phyloP scores from a whole-genome alignment of 306 rosid species.

The Geum urbanum region DNA sequence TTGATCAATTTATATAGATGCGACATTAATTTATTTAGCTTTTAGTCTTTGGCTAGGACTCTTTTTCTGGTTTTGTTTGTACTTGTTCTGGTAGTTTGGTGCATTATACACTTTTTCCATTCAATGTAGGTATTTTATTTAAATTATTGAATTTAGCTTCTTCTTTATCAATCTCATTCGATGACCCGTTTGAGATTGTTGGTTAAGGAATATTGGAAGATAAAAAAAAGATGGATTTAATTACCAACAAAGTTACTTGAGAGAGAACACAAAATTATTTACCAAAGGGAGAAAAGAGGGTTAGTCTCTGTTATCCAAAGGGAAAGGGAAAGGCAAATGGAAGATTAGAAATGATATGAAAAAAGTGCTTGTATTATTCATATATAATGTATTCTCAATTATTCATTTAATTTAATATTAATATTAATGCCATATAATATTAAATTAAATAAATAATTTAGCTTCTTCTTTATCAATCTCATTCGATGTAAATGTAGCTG shows the following conservation, averaged over 20 bases:
- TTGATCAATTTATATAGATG: slow-evolving; percentile 2
- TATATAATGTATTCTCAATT: too few relatives aligned
- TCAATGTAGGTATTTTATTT: background rate
- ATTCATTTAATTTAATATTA: too few relatives aligned
- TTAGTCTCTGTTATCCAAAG: background rate
- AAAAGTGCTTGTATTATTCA: too few relatives aligned
- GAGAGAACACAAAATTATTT: background rate
- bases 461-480: too few relatives aligned
- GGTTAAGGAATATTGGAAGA: background rate
- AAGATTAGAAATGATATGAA: slow-evolving; percentile 20
- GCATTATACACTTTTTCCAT: background rate
- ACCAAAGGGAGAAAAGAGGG: background rate
- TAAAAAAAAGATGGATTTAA: background rate
- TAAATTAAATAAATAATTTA: too few relatives aligned
- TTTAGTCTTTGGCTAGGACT: background rate
- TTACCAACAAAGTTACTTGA: background rate
- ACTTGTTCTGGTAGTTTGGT: background rate
- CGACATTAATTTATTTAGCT: too few relatives aligned
- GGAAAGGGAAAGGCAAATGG: slow-evolving; percentile 6
- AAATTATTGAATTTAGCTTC: too few relatives aligned
- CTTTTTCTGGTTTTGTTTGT: background rate
- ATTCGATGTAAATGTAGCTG: too few relatives aligned
- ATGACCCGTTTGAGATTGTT: background rate
- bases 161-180: background rate
- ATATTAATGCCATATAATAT: too few relatives aligned